Evolutionary conservation across 2,329 filamentous ascomycete species (phyloP), one percentile per base, ranked within the genome.

Genomic region (Epichloe sp.): DNA sequence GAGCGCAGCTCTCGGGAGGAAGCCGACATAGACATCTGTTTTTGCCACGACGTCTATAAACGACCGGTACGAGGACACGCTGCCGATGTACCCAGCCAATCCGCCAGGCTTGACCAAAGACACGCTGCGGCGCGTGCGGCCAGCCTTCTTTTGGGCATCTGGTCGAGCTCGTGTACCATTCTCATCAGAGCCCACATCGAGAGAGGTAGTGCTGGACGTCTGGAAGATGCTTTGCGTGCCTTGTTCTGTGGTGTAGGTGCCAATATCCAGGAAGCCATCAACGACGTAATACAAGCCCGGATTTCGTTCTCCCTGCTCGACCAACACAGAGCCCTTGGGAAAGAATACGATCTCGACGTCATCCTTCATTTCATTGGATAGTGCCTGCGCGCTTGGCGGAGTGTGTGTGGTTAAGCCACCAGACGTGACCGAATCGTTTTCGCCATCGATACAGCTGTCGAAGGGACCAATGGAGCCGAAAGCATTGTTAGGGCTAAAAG

Each of bases 341-440:
- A 98, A 98, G 70, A 87, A 97, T 5, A 98, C 93, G 57, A 98
- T 96, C 63, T 98, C 93, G 3, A 97, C 80, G 49, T 98, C 93
- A 55, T 95, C 85, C 56, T 85, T 85, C 68, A 97, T 78, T 54
- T 97, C 91, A 53, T 88, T 82, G 4, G 81, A 79, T 5, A 91
- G 70, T 3, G 74, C 68, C 50, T 88, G 75, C 0, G 82, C 77
- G 57, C 82, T 87, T 0, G 82, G 80, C 0, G 80, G 77, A 3
- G 77, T 76, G 36, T 71, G 69, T 42, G 80, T 74, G 3, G 80
- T 80, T 45, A 82, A 72, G 1, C 82, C 80, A 4, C 82, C 78
- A 2, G 86, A 91, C 26, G 86, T 81, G 59, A 91, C 72, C 0
- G 91, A 96, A 56, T 97, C 93, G 0, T 85, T 83, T 51, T 98